Conservation (phyloP, 805 yeast genomes). For the Yarrowia deformans region DNA sequence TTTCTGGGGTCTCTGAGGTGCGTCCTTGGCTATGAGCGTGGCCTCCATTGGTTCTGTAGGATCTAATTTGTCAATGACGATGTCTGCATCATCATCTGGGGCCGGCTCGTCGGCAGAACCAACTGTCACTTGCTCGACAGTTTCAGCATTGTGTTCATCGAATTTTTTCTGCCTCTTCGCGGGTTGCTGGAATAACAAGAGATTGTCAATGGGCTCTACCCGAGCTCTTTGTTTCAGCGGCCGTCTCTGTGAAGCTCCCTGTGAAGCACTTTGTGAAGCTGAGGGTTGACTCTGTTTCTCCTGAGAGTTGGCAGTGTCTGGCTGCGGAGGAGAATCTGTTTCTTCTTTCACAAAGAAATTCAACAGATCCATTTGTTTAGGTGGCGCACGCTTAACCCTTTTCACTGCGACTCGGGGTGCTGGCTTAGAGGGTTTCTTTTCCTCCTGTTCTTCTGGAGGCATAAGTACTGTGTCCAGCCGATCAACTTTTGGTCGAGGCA, state of each 20-base stretch:
- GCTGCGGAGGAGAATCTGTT: not conserved
- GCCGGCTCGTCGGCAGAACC: not conserved
- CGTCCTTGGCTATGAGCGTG: not conserved
- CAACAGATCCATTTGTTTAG: slow-evolving; percentile 27
- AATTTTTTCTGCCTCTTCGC: slow-evolving; percentile 11
- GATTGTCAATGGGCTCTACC: slow-evolving; percentile 16
- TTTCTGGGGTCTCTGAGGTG: not conserved
- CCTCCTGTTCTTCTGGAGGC: slow-evolving; percentile 10
- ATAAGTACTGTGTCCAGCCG: slow-evolving; percentile 16
- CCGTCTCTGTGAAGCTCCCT: slow-evolving; percentile 16
- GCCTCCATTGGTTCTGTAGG: not conserved
- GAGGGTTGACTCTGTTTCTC: slow-evolving; percentile 8
- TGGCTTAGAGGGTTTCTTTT: not conserved
- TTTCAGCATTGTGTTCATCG: not conserved
- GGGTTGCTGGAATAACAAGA: not conserved
- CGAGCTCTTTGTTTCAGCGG: slow-evolving; percentile 8
- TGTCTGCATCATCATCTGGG: not conserved
- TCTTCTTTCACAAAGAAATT: slow-evolving; percentile 36
- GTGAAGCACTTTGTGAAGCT: slow-evolving; percentile 1
- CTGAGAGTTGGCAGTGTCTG: not conserved
- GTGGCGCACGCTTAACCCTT: slow-evolving; percentile 2
- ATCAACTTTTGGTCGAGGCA: slow-evolving; percentile 15
- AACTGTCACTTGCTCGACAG: not conserved
- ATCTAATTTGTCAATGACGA: not conserved
- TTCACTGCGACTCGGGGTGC: not conserved